Evolutionary conservation across 2,329 filamentous ascomycete genomes (phyloP).

Genomic region (Colletotrichum sp.): DNA sequence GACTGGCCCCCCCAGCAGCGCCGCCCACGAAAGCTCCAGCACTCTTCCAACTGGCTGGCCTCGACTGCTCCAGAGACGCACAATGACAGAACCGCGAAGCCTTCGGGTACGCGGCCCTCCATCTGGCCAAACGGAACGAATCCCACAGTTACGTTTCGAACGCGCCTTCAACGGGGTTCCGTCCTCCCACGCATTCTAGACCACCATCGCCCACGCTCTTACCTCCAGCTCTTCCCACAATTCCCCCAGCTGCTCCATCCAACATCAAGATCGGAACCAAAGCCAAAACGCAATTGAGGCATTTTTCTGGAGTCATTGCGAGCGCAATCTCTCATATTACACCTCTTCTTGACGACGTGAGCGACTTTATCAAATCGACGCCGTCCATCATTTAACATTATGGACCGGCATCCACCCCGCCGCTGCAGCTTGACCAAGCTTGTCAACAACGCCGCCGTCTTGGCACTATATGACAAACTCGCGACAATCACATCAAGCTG

Average conservation of each 20-base stretch:
- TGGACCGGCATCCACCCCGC: conserved; percentile 5
- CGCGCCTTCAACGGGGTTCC: background rate
- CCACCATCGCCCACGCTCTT: background rate
- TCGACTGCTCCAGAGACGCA: background rate
- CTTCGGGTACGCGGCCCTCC: background rate
- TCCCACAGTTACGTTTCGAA: conserved; percentile 2
- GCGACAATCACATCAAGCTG: background rate
- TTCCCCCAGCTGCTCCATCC: background rate
- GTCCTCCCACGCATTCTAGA: background rate
- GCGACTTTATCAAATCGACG: background rate
- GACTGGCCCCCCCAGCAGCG: background rate
- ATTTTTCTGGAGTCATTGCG: background rate
- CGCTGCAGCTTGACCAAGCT: background rate
- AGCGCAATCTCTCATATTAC: background rate
- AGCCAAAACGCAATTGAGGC: background rate
- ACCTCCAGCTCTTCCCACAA: background rate
- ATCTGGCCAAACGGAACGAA: background rate
- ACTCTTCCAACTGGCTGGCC: background rate
- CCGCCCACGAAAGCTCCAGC: background rate
- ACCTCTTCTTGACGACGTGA: background rate
- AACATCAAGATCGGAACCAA: background rate
- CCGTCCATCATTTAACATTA: conserved; percentile 12
- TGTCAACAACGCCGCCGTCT: background rate
- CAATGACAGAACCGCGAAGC: background rate
- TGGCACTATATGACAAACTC: conserved; percentile 8